A percentile compares a stretch with the other conserved stretches of the same genome.
Conservation (phyloP, 2,329 filamentous ascomycete species). For the Nothophoma quercina region DNA sequence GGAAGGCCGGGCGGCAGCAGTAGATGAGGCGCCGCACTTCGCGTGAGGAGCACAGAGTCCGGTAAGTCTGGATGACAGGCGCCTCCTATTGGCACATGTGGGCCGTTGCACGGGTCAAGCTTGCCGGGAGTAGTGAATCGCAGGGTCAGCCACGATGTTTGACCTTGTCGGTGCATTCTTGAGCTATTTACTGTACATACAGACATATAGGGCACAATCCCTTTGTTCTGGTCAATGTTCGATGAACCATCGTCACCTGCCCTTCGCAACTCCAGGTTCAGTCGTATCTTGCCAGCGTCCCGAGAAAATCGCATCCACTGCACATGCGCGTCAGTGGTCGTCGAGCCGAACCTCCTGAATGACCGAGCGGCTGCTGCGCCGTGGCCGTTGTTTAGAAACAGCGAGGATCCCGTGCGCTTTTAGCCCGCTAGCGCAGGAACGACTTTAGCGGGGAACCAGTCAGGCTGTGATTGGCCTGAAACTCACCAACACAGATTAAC, state of each 20-base stretch:
- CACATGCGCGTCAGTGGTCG: slow-evolving; percentile 9
- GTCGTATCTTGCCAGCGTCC: slow-evolving; percentile 19
- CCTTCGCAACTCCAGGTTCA: not conserved
- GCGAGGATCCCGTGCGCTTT: slow-evolving; percentile 12
- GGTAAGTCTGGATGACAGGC: slow-evolving; percentile 33
- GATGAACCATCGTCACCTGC: too few relatives aligned
- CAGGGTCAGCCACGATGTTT: slow-evolving; percentile 37
- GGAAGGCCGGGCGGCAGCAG: slow-evolving; percentile 37
- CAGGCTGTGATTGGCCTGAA: slow-evolving; percentile 29
- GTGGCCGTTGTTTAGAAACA: slow-evolving; percentile 32
- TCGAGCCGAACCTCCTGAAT: slow-evolving; percentile 19
- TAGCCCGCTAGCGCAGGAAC: slow-evolving; percentile 34
- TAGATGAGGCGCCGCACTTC: slow-evolving; percentile 42
- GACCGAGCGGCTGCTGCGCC: slow-evolving; percentile 21
- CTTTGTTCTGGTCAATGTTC: too few relatives aligned
- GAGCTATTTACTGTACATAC: slow-evolving; percentile 20
- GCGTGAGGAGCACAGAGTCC: slow-evolving; percentile 30
- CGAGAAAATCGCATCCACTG: slow-evolving; percentile 2
- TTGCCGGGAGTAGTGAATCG: slow-evolving; percentile 22
- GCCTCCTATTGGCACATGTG: slow-evolving; percentile 27
- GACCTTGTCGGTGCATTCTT: slow-evolving; percentile 25
- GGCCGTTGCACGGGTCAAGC: slow-evolving; percentile 33
- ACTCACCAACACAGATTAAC: slow-evolving; percentile 23
- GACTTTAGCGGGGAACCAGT: slow-evolving; percentile 1
- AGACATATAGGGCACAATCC: too few relatives aligned